Conservation (phyloP, 805 yeast genomes). For the Saccharomyces mikatae region DNA sequence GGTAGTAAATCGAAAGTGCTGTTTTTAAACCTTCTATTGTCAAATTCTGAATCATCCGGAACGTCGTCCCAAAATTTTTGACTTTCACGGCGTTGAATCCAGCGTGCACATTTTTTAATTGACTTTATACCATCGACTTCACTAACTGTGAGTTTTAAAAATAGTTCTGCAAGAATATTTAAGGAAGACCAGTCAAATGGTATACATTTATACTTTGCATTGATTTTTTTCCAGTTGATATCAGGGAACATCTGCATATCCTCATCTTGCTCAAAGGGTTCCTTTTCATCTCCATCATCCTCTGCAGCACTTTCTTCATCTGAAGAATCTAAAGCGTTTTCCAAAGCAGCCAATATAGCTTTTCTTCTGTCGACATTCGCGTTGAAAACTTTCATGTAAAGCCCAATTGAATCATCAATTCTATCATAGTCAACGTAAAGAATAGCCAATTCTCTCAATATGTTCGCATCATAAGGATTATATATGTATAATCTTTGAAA, state of each 20-base stretch:
- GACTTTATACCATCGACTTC: conserved; percentile 56
- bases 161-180: conserved; percentile 75
- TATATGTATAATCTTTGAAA: conserved; percentile 49
- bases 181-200: conserved; percentile 82
- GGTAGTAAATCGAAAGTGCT: conserved; percentile 37
- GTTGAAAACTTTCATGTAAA: conserved; percentile 57
- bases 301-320: conserved; percentile 24
- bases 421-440: conserved; percentile 44
- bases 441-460: conserved; percentile 55
- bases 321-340: conserved; percentile 27
- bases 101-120: conserved; percentile 66
- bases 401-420: conserved; percentile 63
- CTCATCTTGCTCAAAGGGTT: conserved; percentile 9
- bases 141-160: conserved; percentile 46
- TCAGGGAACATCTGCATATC: conserved; percentile 21
- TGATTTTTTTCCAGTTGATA: conserved; percentile 25
- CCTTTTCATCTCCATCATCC: conserved; percentile 9
- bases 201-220: conserved; percentile 33
- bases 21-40: conserved; percentile 51
- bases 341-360: conserved; percentile 25
- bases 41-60: conserved; percentile 75
- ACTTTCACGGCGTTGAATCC: conserved; percentile 66
- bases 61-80: conserved; percentile 40
- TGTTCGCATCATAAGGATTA: conserved; percentile 52
- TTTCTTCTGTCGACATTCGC: conserved; percentile 43